Evolutionary conservation across 495 filamentous ascomycete genomes (phyloP).

Genomic region (Xylaria castorea): DNA sequence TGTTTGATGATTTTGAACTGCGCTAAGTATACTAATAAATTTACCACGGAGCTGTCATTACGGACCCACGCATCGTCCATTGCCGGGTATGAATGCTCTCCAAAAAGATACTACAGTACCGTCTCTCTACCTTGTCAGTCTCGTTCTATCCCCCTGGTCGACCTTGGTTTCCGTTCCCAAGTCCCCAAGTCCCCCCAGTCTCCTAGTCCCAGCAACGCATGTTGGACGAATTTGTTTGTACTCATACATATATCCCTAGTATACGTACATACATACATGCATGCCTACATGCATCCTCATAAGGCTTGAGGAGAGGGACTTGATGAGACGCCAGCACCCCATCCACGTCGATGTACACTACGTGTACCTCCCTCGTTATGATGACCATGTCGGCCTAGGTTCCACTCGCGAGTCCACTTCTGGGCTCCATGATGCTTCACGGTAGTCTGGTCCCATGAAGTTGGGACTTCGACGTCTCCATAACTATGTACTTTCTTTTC

Average conservation of each 20-base stretch:
- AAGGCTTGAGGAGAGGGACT: slow-evolving; percentile 34
- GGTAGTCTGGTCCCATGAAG: slow-evolving; percentile 37
- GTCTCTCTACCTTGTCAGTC: slow-evolving; percentile 18
- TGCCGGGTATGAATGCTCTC: slow-evolving; percentile 17
- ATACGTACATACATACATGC: slow-evolving; percentile 3
- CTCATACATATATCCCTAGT: slow-evolving; percentile 3
- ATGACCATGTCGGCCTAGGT: slow-evolving; percentile 28
- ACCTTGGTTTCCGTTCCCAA: neutral
- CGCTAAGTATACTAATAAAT: slow-evolving; percentile 5
- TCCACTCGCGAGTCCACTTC: slow-evolving; percentile 42
- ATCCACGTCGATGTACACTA: slow-evolving; percentile 40
- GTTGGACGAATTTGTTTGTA: slow-evolving; percentile 12
- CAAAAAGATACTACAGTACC: slow-evolving; percentile 13
- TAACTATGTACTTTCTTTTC: slow-evolving; percentile 42
- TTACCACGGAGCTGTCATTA: slow-evolving; percentile 12
- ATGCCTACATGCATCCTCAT: slow-evolving; percentile 30
- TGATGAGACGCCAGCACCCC: slow-evolving; percentile 25
- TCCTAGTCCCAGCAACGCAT: slow-evolving; percentile 23
- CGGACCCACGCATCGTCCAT: slow-evolving; percentile 15
- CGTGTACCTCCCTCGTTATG: slow-evolving; percentile 34
- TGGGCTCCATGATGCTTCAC: slow-evolving; percentile 39
- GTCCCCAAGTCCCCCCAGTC: slow-evolving; percentile 13
- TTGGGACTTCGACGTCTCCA: slow-evolving; percentile 40
- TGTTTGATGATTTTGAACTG: slow-evolving; percentile 5
- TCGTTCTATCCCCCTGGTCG: slow-evolving; percentile 7